phyloP scores from a whole-genome alignment of 2,329 filamentous ascomycete species.

The Colletotrichum brevisporum region DNA sequence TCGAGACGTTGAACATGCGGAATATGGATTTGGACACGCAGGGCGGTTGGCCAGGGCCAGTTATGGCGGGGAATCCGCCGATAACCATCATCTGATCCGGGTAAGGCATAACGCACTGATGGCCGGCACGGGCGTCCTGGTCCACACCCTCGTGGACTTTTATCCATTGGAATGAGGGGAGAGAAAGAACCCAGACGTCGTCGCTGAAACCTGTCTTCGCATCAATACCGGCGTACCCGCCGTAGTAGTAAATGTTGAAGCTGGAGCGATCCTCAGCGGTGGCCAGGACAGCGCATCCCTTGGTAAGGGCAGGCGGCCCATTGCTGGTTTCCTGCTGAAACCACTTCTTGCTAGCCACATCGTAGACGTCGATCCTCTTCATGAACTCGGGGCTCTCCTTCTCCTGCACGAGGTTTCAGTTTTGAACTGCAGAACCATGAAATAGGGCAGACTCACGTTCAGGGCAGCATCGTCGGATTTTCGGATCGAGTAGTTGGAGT shows the following conservation, averaged over 20 bases:
- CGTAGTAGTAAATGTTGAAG: constrained; percentile 89
- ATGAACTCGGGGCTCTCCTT: constrained; percentile 79
- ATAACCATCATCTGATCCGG: constrained; percentile 86
- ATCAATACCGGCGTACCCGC: constrained; percentile 75
- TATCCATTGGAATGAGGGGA: constrained; percentile 87
- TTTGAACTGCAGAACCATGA: constrained; percentile 29
- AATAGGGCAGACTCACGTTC: constrained; percentile 53
- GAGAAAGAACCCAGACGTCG: constrained; percentile 84
- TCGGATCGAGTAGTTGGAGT: constrained; percentile 44
- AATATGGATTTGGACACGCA: constrained; percentile 69
- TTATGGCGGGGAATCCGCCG: constrained; percentile 71
- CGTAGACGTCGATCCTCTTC: constrained; percentile 81
- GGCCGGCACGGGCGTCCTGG: constrained; percentile 75
- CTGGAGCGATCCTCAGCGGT: constrained; percentile 79
- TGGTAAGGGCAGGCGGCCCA: constrained; percentile 67
- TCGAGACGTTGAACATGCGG: constrained; percentile 80
- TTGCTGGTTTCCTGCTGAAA: constrained; percentile 76
- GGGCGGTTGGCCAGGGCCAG: constrained; percentile 42
- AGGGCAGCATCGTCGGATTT: constrained; percentile 51
- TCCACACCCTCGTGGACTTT: constrained; percentile 60
- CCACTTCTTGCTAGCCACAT: constrained; percentile 79
- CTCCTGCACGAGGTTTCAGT: constrained; percentile 56
- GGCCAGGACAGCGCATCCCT: constrained; percentile 83
- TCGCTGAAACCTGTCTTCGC: constrained; percentile 61
- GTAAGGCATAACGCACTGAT: constrained; percentile 82